phyloP scores from a whole-genome alignment of 2,329 filamentous ascomycete genomes.

The Fusarium albosuccineum region DNA sequence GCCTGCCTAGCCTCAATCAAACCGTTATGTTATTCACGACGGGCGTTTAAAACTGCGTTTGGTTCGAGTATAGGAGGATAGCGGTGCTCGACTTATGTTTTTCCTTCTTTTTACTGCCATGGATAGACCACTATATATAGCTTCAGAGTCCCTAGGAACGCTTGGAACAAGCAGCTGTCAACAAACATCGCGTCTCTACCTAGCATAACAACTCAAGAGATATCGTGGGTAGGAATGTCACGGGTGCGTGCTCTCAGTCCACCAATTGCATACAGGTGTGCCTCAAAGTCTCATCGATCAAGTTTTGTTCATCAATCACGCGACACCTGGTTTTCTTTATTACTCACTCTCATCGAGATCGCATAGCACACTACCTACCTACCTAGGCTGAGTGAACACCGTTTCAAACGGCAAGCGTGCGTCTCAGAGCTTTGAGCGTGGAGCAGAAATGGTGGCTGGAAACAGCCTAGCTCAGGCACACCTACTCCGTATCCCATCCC shows the following conservation, averaged over 20 bases:
- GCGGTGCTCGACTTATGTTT: not conserved
- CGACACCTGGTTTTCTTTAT: slow-evolving; percentile 1
- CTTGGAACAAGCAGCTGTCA: slow-evolving; percentile 3
- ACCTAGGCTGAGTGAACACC: not conserved
- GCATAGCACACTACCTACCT: not conserved
- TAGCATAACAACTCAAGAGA: no score
- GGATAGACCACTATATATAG: not conserved
- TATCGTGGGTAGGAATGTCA: not conserved
- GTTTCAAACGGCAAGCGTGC: slow-evolving; percentile 23
- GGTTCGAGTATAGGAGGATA: no score
- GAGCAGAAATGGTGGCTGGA: not conserved
- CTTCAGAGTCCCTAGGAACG: not conserved
- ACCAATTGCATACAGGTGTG: not conserved
- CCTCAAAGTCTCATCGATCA: not conserved
- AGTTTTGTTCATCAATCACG: slow-evolving; percentile 1
- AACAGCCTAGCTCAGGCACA: slow-evolving; percentile 27
- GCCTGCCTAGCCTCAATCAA: not conserved
- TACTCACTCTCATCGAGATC: slow-evolving; percentile 26
- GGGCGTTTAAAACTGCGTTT: not conserved
- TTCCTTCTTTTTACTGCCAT: not conserved
- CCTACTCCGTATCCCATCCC: not conserved
- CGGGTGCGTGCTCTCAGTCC: not conserved
- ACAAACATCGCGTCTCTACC: no score
- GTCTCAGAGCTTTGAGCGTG: not conserved
- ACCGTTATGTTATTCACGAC: no score